Conservation (phyloP, 495 filamentous ascomycete genomes). For the Evansstolkia leycettana region DNA sequence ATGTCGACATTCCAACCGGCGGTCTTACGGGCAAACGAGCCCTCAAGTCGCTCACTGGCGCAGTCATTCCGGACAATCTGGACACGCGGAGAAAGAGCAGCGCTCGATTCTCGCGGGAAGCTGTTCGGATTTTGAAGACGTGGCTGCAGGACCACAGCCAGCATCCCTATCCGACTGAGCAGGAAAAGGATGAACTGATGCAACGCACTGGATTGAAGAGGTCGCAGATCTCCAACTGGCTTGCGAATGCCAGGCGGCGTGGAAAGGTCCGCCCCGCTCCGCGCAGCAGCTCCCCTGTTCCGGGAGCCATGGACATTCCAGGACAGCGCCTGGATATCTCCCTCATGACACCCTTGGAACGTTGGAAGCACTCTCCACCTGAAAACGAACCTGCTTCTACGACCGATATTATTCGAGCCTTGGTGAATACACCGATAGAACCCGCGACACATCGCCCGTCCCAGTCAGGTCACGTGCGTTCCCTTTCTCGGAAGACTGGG, state of each 20-base stretch:
- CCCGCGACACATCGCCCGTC: conserved; percentile 28
- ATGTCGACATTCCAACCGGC: conserved; percentile 24
- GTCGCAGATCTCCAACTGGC: conserved; percentile 74
- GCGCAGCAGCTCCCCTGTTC: conserved; percentile 44
- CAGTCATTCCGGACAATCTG: conserved; percentile 20
- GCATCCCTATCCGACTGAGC: conserved; percentile 71
- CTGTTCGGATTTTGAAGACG: conserved; percentile 60
- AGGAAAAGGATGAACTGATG: conserved; percentile 65
- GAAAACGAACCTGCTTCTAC: conserved; percentile 78
- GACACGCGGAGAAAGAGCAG: conserved; percentile 14
- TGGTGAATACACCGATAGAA: conserved; percentile 46
- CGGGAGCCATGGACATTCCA: conserved; percentile 58
- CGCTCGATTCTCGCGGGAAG: conserved; percentile 38
- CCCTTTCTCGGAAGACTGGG: conserved; percentile 40
- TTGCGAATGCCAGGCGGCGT: conserved; percentile 71
- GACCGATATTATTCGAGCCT: conserved; percentile 64
- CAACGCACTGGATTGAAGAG: conserved; percentile 59
- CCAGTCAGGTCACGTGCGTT: conserved; percentile 28
- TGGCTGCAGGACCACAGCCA: conserved; percentile 65
- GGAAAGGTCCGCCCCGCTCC: conserved; percentile 53
- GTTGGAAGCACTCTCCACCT: conserved; percentile 78
- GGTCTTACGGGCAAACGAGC: conserved; percentile 26
- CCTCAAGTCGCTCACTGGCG: conserved; percentile 28
- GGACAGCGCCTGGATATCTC: conserved; percentile 37
- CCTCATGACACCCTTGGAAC: conserved; percentile 68